A percentile compares a stretch with the other conserved stretches of the same genome.
These are phyloP conservation scores for Insectozyma bohioensis DNA, from an alignment of 1,139 yeast species.

Conservation along the genomic window DNA sequence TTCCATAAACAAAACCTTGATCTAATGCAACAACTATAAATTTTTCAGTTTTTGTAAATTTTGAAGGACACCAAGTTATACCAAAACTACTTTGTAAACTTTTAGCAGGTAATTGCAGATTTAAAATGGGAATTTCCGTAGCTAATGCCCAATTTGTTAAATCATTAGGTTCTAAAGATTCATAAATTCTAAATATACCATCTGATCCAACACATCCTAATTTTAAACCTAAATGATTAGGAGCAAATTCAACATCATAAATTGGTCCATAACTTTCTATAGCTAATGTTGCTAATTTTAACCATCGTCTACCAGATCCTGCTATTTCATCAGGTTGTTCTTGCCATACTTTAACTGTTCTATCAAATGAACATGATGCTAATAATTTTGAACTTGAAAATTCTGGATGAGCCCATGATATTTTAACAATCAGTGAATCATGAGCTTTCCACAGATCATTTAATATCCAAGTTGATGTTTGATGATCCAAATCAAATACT, in stretches of 20 bases:
- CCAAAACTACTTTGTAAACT: slow-evolving; percentile 86
- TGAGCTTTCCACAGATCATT: slow-evolving; percentile 95
- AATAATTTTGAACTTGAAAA: slow-evolving; percentile 71
- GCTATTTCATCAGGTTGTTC: slow-evolving; percentile 78
- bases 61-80: slow-evolving; percentile 91
- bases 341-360: slow-evolving; percentile 88
- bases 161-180: slow-evolving; percentile 85
- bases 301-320: slow-evolving; percentile 83
- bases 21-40: slow-evolving; percentile 85
- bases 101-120: slow-evolving; percentile 61
- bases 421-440: slow-evolving; percentile 78
- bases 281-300: slow-evolving; percentile 66
- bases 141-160: slow-evolving; percentile 78
- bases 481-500: slow-evolving; percentile 70
- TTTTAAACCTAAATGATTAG: slow-evolving; percentile 78
- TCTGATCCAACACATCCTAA: slow-evolving; percentile 90
- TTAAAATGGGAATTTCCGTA: slow-evolving; percentile 68
- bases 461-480: slow-evolving; percentile 65
- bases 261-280: slow-evolving; percentile 84
- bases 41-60: slow-evolving; percentile 71
- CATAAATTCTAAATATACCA: slow-evolving; percentile 83
- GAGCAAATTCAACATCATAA: slow-evolving; percentile 88
- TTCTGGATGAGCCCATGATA: slow-evolving; percentile 94
- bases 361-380: slow-evolving; percentile 87
- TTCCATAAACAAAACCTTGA: slow-evolving; percentile 75